These are phyloP conservation scores for Fragaria ananassa DNA, from an alignment of 306 rosid species.

Conservation along the genomic window DNA sequence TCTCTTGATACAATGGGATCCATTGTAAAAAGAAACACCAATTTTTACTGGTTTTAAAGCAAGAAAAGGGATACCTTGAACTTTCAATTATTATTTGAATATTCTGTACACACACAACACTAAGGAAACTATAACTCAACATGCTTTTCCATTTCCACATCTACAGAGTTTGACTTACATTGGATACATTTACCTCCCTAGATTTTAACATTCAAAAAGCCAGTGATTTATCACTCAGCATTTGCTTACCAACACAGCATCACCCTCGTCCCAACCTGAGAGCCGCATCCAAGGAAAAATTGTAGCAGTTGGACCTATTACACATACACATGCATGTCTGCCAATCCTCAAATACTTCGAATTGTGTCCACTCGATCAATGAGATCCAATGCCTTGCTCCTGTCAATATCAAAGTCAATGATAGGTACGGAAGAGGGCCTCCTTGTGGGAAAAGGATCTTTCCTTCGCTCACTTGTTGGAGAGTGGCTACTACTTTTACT, in stretches of 20 bases:
- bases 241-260: background rate
- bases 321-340: background rate
- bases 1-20: too few species aligned
- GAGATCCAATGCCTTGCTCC: conserved; percentile 72
- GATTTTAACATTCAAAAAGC: conserved; percentile 19
- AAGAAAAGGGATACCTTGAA: background rate
- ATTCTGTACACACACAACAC: conserved; percentile 28
- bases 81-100: conserved; percentile 16
- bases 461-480: conserved; percentile 55
- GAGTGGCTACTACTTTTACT: conserved; percentile 94
- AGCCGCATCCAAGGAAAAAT: background rate
- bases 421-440: conserved; percentile 69
- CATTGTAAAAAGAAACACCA: too few species aligned
- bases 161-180: conserved; percentile 18
- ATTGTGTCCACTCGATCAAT: conserved; percentile 84
- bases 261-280: conserved; percentile 4
- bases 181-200: conserved; percentile 7
- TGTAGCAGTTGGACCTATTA: background rate
- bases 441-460: conserved; percentile 51
- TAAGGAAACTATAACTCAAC: conserved; percentile 10
- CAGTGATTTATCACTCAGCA: conserved; percentile 4
- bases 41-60: background rate
- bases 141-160: conserved; percentile 15
- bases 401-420: conserved; percentile 71
- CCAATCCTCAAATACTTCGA: conserved; percentile 29